Evolutionary conservation across 768 basidiomycete species (phyloP), one percentile per base, ranked within the genome.

Genomic region (Termitomyces heimii): DNA sequence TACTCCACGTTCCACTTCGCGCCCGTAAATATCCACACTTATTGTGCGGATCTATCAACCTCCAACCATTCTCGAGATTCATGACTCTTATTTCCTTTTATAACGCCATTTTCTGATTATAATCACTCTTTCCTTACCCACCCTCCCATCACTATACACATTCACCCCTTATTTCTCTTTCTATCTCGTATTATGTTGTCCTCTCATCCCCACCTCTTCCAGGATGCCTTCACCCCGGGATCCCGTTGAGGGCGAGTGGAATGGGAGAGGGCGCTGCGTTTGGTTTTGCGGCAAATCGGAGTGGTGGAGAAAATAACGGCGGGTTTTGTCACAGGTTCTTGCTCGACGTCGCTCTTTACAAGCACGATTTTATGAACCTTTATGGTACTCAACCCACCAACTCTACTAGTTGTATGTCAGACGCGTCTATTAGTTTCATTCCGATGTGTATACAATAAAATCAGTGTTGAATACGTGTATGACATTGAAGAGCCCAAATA

Each of bases 201-300:
- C 86, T 88, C 83, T 69, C 73, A 71, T 81, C 79, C 77, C 84
- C 84, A 83, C 81, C 76, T 81, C 73, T 66, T 67, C 68, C 65
- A 66, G 63, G 59, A 62, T 68, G 60, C 61, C 63, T 62, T 49
- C 60, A 59, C 58, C 63, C 55, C 57, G 62, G 63, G 68, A 66
- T 58, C 59, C 57, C 60, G 67, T 66, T 54, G 80, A 79, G 83
- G 85, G 86, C 74, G 81, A 72, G 86, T 66, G 74, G 72, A 78
- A 69, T 73, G 73, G 75, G 82, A 89, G 88, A 89, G 87, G 86
- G 87, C 86, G 75, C 74, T 82, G 76, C 75, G 81, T 75, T 68
- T 71, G 70, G 59, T 50, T 31, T 65, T 64, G 37, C 48, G 60
- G 56, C 55, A 63, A 56, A 62, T 60, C 51, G 63, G 58, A 54